Evolutionary conservation across 139 green algal genomes (phyloP).

Genomic region (Pycnococcus provasolii): DNA sequence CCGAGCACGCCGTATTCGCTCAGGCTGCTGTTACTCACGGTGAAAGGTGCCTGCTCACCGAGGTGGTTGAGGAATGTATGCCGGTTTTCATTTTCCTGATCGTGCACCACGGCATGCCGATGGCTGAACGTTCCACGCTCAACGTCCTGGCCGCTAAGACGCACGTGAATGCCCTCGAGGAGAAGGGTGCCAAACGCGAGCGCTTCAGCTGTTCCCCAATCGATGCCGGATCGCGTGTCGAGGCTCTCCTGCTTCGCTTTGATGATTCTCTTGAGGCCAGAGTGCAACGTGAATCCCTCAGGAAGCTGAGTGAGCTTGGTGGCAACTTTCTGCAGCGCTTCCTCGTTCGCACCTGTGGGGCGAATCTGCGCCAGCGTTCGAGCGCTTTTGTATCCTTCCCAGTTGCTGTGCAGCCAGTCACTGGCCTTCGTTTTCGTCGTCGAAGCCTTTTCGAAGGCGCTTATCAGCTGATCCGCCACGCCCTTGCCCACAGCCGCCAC

Average conservation of each 20-base stretch:
- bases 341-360: conserved; percentile 67
- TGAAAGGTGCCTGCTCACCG: conserved; percentile 44
- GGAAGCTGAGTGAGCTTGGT: conserved; percentile 70
- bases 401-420: conserved; percentile 78
- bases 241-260: conserved; percentile 67
- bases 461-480: no score
- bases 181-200: conserved; percentile 90
- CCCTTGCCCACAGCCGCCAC: conserved; percentile 27
- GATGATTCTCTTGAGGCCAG: conserved; percentile 82
- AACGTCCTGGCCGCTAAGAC: conserved; percentile 90
- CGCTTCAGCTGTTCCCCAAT: conserved; percentile 85
- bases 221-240: conserved; percentile 41
- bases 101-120: conserved; percentile 78
- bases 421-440: conserved; percentile 37
- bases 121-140: conserved; percentile 95
- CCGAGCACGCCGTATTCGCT: conserved; percentile 92
- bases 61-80: conserved; percentile 80
- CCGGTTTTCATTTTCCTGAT: conserved; percentile 58
- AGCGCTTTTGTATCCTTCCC: conserved; percentile 84
- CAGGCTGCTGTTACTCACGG: conserved; percentile 58
- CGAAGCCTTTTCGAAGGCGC: no score
- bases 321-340: conserved; percentile 59
- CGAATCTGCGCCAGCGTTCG: conserved; percentile 75
- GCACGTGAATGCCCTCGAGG: conserved; percentile 91
- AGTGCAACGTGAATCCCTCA: conserved; percentile 66